phyloP scores from a whole-genome alignment of 768 basidiomycete species.

The Rhodotorula paludigena region DNA sequence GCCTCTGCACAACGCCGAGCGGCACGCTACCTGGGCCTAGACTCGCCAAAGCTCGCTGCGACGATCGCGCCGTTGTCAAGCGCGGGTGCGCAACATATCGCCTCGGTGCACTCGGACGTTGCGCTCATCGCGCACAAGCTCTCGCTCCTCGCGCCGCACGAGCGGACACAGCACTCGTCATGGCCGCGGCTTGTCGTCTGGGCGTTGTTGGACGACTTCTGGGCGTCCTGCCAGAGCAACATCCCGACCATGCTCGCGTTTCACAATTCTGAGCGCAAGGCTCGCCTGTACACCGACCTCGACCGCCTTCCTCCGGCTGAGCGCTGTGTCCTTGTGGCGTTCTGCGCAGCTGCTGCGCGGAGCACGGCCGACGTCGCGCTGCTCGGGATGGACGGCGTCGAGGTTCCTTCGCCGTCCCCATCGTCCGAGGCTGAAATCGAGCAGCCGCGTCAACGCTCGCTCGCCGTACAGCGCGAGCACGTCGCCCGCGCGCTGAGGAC shows the following conservation, averaged over 20 bases:
- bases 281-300: background rate
- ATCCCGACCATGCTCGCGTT: background rate
- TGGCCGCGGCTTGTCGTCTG: constrained; percentile 5
- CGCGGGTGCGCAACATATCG: background rate
- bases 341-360: background rate
- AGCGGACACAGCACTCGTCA: background rate
- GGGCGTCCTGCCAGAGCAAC: background rate
- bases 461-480: background rate
- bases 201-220: background rate
- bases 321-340: background rate
- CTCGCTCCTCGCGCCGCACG: background rate
- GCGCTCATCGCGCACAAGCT: background rate
- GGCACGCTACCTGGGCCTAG: background rate
- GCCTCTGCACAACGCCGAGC: background rate
- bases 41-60: background rate
- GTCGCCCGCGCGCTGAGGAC: background rate
- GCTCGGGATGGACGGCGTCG: background rate
- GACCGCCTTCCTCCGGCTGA: background rate
- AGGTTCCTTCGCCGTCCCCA: background rate
- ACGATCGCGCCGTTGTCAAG: background rate
- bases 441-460: background rate
- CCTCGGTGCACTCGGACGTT: background rate
- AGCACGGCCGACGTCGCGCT: background rate
- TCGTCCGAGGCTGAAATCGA: background rate
- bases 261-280: background rate